Evolutionary conservation across 1,139 yeast genomes (phyloP), one percentile per base, ranked within the genome.

Genomic region (Candida pseudocylindracea): DNA sequence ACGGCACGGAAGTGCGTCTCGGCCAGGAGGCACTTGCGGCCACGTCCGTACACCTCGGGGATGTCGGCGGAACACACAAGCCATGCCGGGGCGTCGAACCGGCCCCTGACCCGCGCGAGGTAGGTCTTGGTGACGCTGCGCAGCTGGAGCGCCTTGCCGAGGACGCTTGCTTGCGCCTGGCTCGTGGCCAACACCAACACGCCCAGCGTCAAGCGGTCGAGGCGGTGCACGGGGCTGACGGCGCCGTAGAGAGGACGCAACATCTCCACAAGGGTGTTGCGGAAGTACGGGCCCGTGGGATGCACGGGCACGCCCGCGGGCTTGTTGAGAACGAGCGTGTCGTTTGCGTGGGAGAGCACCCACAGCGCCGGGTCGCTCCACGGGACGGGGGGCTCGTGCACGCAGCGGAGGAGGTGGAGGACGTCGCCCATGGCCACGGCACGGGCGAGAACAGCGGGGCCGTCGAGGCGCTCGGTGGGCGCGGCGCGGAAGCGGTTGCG

Each of bases 241-340:
- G 51, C 43, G 2, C 43, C 45, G 32, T 30, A 27, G 4, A 34
- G 29, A 1, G 66, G 66, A 13, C 46, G 41, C 38, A 74, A 39
- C 1, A 73, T 55, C 45, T 74, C 80, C 0, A 73, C 65, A 15
- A 76, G 45, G 0, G 80, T 59, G 42, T 79, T 75, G 41, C 59
- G 61, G 37, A 54, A 53, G 44, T 67, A 78, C 35, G 63, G 63
- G 4, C 81, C 80, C 0, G 79, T 67, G 0, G 93, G 92, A 48
- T 79, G 93, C 1, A 79, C 72, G 0, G 92, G 91, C 1, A 78
- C 54, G 0, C 92, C 92, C 8, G 67, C 54, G 0, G 92, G 92
- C 43, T 79, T 79, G 45, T 73, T 60, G 2, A 78, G 57, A 12
- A 79, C 80, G 3, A 79, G 37, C 2, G 68, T 34, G 4, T 63